Base-by-base conservation (phyloP, 495 filamentous ascomycete species). In the Aspergillus saccharolyticus region DNA sequence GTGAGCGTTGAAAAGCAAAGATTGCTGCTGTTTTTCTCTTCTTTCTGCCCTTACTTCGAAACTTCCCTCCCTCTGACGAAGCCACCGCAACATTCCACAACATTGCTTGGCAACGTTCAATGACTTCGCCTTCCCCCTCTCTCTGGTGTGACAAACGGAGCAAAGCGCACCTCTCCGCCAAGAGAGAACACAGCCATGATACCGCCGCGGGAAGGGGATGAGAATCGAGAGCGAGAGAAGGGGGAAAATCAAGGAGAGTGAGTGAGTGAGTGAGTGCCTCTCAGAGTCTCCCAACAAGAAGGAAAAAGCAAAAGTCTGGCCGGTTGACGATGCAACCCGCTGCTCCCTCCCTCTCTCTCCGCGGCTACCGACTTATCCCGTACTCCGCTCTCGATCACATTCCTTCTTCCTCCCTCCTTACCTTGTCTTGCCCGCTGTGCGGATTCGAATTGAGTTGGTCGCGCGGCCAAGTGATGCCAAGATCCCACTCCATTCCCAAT, bases 71-170 rank as follows among this genome's bases (percentile, higher is more conserved):
- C 28, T 58, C 49, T 30, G 53, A 44, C 45, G 42, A n/a, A 39
- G 47, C 18, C 45, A 54, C 50, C 51, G 59, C 19, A 28, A 21
- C 63, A 63, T 66, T 61, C 63, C 63, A 66, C 60, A 55, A 44
- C 63, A 66, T 58, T 51, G 53, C 63, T 66, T 66, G 63, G 63
- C 63, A 66, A 66, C 58, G 63, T 57, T 30, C 28, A 14, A 43
- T 48, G 48, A 55, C 59, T 46, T 28, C 45, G 44, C 46, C 33
- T n/a, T n/a, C n/a, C 25, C 56, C 22, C 48, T 20, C 46, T 49
- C 56, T 42, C 33, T 39, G 42, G 42, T 43, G 42, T 25, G 52
- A 54, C 51, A 19, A 39, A 4, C 30, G 14, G 52, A 42, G 19
- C 18, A 44, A n/a, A n/a, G n/a, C n/a, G 42, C 21, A 12, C 19